Base-by-base conservation (phyloP, 1,139 yeast species). In the Saccharomyces hybrid region DNA sequence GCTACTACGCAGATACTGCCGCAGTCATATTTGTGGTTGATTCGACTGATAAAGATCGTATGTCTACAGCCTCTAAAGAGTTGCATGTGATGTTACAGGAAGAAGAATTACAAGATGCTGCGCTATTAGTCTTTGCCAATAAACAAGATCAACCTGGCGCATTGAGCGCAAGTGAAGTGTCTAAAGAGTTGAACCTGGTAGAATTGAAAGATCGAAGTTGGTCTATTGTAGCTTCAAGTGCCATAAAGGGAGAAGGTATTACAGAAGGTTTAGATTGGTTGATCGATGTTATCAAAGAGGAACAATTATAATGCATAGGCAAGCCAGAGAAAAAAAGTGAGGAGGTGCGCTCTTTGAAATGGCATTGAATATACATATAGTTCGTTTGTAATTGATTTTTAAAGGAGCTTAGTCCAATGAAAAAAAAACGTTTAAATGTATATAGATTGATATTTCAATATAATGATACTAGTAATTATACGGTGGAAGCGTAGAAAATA, bases 61-160 rank as follows among this genome's bases (percentile, higher is more conserved):
- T 93, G 69, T 88, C 86, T 57, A 82, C 89, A 29, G 95, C 97
- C 21, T 79, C 88, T 55, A 88, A 88, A 62, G 99, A 93, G 69
- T 76, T 93, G 60, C 96, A 88, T 71, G 78, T 86, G 68, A 93
- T 93, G 98, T 77, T 93, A 63, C 82, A 82, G 60, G 99, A 93
- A 70, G 98, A 93, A 64, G 99, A 93, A 72, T 77, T 93, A 58
- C 80, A 83, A 54, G 97, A 90, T 63, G 82, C 95, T 50, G 97
- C 98, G 1, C 76, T 93, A 63, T 78, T 93, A 64, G 98, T 93
- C 57, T 90, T 93, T 77, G 98, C 98, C 53, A 93, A 93, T 71
- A 93, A 93, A 67, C 99, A 93, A 73, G 99, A 93, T 75, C 97
- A 90, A 72, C 88, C 95, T 0, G 97, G 96, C 9, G 98, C 99